Base-by-base conservation (phyloP, 164 flowering plant genomes). In the Akebia trifoliata region DNA sequence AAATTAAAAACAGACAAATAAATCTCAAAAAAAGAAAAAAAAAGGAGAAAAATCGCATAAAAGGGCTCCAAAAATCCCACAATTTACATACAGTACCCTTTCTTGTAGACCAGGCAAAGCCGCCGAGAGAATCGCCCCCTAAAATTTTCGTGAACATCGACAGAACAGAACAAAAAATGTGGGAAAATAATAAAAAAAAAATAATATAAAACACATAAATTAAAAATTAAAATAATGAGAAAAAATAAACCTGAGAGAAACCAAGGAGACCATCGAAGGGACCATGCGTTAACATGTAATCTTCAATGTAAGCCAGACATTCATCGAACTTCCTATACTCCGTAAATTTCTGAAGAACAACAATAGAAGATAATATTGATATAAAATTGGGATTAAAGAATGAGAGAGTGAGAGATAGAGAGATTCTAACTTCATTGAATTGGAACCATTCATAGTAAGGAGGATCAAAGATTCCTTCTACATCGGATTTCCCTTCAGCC, bases 371-470 rank as follows among this genome's bases (percentile, higher is more conserved):
- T 2, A 25, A 26, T n/a, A 38, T 24, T 54, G 4, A 8, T 1
- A 8, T 6, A 3, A 47, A 45, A 14, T 10, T n/a, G n/a, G n/a
- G 30, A 60, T 15, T 28, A 42, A 18, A 56, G 30, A 46, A 11
- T 32, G 17, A 24, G 4, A n/a, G 21, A 45, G 2, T 3, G 12
- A 3, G 3, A 29, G 28, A 0, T 8, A 14, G 26, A 53, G 26
- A 8, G 2, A 52, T 2, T 17, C 34, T 42, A 7, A 84, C 92
- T 82, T 78, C 71, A 50, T 85, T 72, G 77, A 78, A 85, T 40
- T 87, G 95, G 62, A 87, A 90, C 97, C 95, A 90, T 65, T 90
- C 92, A 61, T 76, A 87, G 61, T 81, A 90, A 25, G 97, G 95
- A 71, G 95, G 90, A 38, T 88, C 87, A 50, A 87, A 90, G 48